A percentile compares a stretch with the other conserved stretches of the same genome.
Conservation (phyloP, 345 rosid genomes). For the Adansonia digitata region DNA sequence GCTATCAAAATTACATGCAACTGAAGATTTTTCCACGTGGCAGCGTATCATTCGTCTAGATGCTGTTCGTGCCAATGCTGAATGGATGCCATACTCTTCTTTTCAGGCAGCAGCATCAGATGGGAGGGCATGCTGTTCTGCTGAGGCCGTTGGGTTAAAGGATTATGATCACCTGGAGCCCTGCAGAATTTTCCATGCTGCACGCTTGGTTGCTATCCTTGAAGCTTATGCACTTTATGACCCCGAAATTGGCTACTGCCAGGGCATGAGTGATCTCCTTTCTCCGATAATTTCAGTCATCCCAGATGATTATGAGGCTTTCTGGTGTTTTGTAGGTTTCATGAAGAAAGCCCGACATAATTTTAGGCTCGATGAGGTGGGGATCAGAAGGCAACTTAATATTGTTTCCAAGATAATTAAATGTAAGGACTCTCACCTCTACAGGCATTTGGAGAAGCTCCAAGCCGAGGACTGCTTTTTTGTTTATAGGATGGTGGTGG, state of each 20-base stretch:
- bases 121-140: conserved; percentile 52
- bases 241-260: conserved; percentile 95
- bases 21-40: conserved; percentile 79
- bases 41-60: conserved; percentile 92
- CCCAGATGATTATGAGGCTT: conserved; percentile 82
- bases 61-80: conserved; percentile 90
- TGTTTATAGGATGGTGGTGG: conserved; percentile 96
- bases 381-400: conserved; percentile 80
- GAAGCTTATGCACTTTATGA: conserved; percentile 92
- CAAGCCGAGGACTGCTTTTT: conserved; percentile 97
- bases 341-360: conserved; percentile 97
- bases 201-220: conserved; percentile 82
- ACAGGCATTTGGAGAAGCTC: conserved; percentile 78
- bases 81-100: conserved; percentile 61
- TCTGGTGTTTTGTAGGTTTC: conserved; percentile 93
- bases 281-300: conserved; percentile 81
- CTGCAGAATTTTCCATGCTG: conserved; percentile 78
- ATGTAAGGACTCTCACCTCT: conserved; percentile 80
- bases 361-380: conserved; percentile 88
- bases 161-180: conserved; percentile 80
- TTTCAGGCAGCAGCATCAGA: conserved; percentile 63
- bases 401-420: conserved; percentile 84
- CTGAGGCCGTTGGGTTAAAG: conserved; percentile 71
- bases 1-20: conserved; percentile 20
- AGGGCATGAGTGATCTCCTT: conserved; percentile 98